These are phyloP conservation scores for Leucocoprinus sp. DNA, from an alignment of 768 basidiomycete species.

Conservation along the genomic window DNA sequence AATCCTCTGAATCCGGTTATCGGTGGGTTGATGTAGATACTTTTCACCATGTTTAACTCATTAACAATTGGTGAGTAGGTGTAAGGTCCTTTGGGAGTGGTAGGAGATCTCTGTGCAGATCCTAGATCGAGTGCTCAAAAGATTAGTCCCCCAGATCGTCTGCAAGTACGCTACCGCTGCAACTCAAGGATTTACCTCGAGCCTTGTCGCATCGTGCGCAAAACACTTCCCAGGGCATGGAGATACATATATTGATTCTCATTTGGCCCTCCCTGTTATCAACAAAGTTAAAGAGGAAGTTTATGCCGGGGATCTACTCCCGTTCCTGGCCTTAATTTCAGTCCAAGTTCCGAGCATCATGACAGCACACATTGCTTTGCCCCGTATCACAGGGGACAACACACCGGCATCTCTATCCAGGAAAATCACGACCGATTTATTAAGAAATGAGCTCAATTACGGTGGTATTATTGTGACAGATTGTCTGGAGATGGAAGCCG, in stretches of 20 bases:
- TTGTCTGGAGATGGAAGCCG: conserved; percentile 72
- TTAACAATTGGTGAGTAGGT: conserved; percentile 29
- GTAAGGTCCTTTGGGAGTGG: conserved; percentile 68
- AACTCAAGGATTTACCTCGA: conserved; percentile 36
- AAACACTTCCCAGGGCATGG: conserved; percentile 77
- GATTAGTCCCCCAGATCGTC: conserved; percentile 48
- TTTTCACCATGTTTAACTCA: neutral
- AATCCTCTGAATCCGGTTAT: conserved; percentile 65
- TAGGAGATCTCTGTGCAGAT: conserved; percentile 17
- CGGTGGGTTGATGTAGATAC: conserved; percentile 29
- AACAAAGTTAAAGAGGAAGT: conserved; percentile 38
- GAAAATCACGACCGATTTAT: conserved; percentile 40
- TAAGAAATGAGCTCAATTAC: conserved; percentile 45
- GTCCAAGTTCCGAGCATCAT: conserved; percentile 47
- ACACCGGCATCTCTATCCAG: conserved; percentile 53
- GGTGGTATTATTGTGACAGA: conserved; percentile 62
- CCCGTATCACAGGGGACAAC: conserved; percentile 43
- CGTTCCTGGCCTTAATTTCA: conserved; percentile 43
- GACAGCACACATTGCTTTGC: conserved; percentile 70
- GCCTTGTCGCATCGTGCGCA: conserved; percentile 48
- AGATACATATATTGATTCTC: conserved; percentile 65
- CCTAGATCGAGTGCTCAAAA: neutral
- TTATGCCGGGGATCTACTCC: conserved; percentile 42
- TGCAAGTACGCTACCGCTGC: conserved; percentile 40
- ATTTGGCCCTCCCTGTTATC: conserved; percentile 57